phyloP scores from a whole-genome alignment of 345 rosid genomes.

The Triadica sebifera region DNA sequence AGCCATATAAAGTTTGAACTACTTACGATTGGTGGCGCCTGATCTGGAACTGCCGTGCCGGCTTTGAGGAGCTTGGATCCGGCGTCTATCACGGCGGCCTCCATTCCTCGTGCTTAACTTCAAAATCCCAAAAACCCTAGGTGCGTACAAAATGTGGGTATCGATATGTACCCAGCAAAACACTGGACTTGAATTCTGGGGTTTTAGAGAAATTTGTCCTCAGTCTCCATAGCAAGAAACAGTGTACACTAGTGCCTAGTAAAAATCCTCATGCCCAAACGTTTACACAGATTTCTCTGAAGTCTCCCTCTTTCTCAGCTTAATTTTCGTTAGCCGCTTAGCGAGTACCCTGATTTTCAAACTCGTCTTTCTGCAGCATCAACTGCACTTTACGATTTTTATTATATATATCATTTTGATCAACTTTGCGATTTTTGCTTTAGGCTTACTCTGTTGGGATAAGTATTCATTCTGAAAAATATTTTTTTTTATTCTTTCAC shows the following conservation, averaged over 20 bases:
- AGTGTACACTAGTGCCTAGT: neutral
- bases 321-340: no score
- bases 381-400: no score
- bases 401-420: no score
- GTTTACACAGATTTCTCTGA: no score
- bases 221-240: neutral
- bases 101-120: constrained; percentile 43
- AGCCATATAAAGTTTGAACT: neutral
- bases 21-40: constrained; percentile 75
- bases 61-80: constrained; percentile 96
- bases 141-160: neutral
- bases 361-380: no score
- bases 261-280: no score
- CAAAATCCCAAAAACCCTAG: neutral
- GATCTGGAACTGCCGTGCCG: constrained; percentile 93
- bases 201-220: neutral
- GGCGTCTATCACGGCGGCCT: constrained; percentile 86
- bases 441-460: no score
- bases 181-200: neutral
- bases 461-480: no score
- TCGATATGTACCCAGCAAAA: neutral
- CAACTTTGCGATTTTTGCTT: no score
- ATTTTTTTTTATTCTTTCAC: no score
- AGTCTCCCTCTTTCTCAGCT: neutral
- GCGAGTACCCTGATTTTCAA: no score